These are phyloP conservation scores for Amphicarpaea edgeworthii DNA, from an alignment of 306 rosid species.

Conservation along the genomic window DNA sequence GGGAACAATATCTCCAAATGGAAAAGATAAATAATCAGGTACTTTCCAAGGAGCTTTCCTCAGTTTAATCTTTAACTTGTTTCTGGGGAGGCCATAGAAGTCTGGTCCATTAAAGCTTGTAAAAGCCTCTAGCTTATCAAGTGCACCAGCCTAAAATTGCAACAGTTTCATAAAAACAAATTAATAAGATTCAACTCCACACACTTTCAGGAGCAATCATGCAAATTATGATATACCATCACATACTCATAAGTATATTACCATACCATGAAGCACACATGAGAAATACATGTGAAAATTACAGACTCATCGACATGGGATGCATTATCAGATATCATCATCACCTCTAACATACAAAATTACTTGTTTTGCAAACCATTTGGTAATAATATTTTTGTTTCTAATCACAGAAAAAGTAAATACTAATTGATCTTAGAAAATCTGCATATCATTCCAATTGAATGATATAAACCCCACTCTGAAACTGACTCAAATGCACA, in stretches of 20 bases:
- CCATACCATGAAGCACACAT: slow-evolving; percentile 15
- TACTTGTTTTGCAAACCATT: slow-evolving; percentile 18
- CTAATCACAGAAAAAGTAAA: slow-evolving; percentile 3
- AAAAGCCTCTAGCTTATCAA: slow-evolving; percentile 90
- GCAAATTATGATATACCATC: slow-evolving; percentile 20
- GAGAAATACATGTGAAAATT: slow-evolving; percentile 15
- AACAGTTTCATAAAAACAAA: slow-evolving; percentile 24
- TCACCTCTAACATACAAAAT: not conserved
- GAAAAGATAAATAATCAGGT: slow-evolving; percentile 68
- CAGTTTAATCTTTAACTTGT: slow-evolving; percentile 69
- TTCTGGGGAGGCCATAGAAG: slow-evolving; percentile 91
- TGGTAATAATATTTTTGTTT: not conserved
- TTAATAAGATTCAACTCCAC: not conserved
- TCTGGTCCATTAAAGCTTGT: slow-evolving; percentile 98
- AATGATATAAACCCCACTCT: not conserved
- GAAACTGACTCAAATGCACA: slow-evolving; percentile 16
- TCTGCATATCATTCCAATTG: slow-evolving; percentile 13
- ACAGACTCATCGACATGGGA: not conserved
- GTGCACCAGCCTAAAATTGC: slow-evolving; percentile 78
- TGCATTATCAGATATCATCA: slow-evolving; percentile 2
- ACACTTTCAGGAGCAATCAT: not conserved
- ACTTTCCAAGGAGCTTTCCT: slow-evolving; percentile 78
- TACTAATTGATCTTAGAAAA: slow-evolving; percentile 6
- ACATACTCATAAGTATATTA: not conserved
- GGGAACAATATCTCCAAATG: slow-evolving; percentile 82